Percentiles rank a stretch among this genome's conserved stretches.
These are phyloP conservation scores for Evernia prunastri DNA, from an alignment of 495 filamentous ascomycete genomes.

Conservation along the genomic window DNA sequence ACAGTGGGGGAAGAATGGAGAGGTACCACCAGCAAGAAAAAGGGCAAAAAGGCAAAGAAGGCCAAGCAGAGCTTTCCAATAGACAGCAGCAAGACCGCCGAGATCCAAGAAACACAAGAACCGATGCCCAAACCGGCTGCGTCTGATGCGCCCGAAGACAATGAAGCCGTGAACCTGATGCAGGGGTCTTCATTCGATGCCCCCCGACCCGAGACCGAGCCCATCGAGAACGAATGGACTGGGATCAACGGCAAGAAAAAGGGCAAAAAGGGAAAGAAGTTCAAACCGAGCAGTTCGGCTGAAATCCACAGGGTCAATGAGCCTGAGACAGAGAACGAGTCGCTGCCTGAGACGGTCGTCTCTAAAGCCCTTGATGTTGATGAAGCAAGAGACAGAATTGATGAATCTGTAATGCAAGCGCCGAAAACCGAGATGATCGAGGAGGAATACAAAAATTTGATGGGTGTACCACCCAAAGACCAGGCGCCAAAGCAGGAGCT, in stretches of 20 bases:
- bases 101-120: not conserved
- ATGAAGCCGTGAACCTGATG: not conserved
- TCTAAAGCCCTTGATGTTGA: not conserved
- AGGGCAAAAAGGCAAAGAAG: slow-evolving; percentile 22
- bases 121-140: not conserved
- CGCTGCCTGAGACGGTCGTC: not conserved
- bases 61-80: not conserved
- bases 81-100: not conserved
- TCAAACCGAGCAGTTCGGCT: not conserved
- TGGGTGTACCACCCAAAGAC: not conserved
- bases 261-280: slow-evolving; percentile 2
- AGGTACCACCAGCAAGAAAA: slow-evolving; percentile 30
- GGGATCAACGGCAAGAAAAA: slow-evolving; percentile 2
- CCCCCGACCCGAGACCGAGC: not conserved
- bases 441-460: not conserved
- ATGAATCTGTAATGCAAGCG: not conserved
- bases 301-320: not conserved
- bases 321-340: not conserved
- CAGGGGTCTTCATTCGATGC: not conserved
- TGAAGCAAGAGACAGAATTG: not conserved
- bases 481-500: not conserved
- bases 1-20: not conserved
- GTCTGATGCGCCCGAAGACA: not conserved
- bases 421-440: not conserved
- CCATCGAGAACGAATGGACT: not conserved